Conservation (phyloP, 768 basidiomycete genomes). For the Tephrocybe sp. region DNA sequence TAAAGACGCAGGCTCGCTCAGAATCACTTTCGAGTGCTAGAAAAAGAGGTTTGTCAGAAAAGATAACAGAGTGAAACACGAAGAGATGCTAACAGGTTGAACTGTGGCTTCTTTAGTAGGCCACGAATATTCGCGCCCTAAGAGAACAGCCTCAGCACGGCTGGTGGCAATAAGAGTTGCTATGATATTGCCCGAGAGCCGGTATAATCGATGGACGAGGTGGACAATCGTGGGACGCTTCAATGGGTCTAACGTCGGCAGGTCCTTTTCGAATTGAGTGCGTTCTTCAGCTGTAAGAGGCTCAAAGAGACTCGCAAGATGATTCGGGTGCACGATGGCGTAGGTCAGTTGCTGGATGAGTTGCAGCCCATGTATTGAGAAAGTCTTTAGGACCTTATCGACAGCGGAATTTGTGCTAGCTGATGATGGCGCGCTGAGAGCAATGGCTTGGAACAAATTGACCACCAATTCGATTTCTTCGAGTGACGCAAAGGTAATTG, state of each 20-base stretch:
- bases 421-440: slow-evolving; percentile 50
- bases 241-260: slow-evolving; percentile 56
- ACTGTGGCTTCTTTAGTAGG: slow-evolving; percentile 65
- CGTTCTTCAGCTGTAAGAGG: slow-evolving; percentile 79
- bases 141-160: slow-evolving; percentile 65
- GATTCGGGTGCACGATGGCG: slow-evolving; percentile 87
- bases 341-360: slow-evolving; percentile 90
- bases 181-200: slow-evolving; percentile 68
- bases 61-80: slow-evolving; percentile 24
- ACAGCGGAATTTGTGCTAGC: slow-evolving; percentile 50
- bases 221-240: slow-evolving; percentile 73
- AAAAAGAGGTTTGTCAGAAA: slow-evolving; percentile 7
- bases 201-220: slow-evolving; percentile 71
- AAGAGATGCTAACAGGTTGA: slow-evolving; percentile 52
- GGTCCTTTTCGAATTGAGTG: slow-evolving; percentile 64
- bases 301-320: slow-evolving; percentile 79
- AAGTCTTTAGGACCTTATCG: slow-evolving; percentile 66
- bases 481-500: slow-evolving; percentile 73
- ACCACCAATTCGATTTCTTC: slow-evolving; percentile 85
- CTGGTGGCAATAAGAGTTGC: slow-evolving; percentile 71
- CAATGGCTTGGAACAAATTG: slow-evolving; percentile 75
- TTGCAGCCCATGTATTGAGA: slow-evolving; percentile 65
- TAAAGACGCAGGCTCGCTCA: slow-evolving; percentile 79
- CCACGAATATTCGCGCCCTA: slow-evolving; percentile 71
- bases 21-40: slow-evolving; percentile 84